Percentiles rank a stretch among this genome's conserved stretches.
phyloP scores from a whole-genome alignment of 768 basidiomycete genomes.

The Trametes cingulata region DNA sequence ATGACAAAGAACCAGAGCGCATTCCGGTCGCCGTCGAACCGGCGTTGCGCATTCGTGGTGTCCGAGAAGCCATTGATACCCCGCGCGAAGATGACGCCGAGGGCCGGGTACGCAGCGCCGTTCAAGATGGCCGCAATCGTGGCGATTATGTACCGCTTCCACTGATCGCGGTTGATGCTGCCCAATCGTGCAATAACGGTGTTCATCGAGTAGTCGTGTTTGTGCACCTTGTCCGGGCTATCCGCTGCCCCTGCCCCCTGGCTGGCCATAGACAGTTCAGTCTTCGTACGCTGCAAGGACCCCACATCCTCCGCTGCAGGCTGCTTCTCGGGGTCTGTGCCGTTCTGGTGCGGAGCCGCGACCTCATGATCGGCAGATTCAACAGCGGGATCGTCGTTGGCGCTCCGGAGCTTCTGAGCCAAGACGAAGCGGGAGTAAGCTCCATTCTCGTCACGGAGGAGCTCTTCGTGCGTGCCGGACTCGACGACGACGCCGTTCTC shows the following conservation, averaged over 20 bases:
- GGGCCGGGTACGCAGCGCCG: slow-evolving; percentile 71
- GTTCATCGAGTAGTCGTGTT: slow-evolving; percentile 42
- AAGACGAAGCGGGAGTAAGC: slow-evolving; percentile 74
- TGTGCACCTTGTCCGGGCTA: slow-evolving; percentile 35
- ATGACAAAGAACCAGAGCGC: slow-evolving; percentile 84
- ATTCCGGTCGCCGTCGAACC: slow-evolving; percentile 61
- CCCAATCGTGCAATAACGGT: slow-evolving; percentile 75
- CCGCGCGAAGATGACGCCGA: slow-evolving; percentile 68
- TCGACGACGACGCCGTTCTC: slow-evolving; percentile 82
- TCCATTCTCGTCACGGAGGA: slow-evolving; percentile 56
- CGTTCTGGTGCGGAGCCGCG: slow-evolving; percentile 20
- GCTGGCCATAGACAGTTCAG: slow-evolving; percentile 63
- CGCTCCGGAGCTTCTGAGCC: slow-evolving; percentile 77
- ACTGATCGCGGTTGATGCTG: slow-evolving; percentile 55
- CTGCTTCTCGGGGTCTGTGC: slow-evolving; percentile 54
- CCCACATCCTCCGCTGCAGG: slow-evolving; percentile 49
- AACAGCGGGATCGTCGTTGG: slow-evolving; percentile 32
- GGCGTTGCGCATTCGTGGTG: slow-evolving; percentile 41
- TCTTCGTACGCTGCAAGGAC: slow-evolving; percentile 54
- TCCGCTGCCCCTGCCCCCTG: slow-evolving; percentile 63
- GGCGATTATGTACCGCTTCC: slow-evolving; percentile 62
- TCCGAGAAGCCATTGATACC: slow-evolving; percentile 59
- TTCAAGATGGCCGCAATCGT: slow-evolving; percentile 50
- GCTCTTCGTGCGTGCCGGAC: slow-evolving; percentile 72
- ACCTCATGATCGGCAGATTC: slow-evolving; percentile 24